Base-by-base conservation (phyloP, 768 basidiomycete species). In the Strobilomyces echinocephalus region DNA sequence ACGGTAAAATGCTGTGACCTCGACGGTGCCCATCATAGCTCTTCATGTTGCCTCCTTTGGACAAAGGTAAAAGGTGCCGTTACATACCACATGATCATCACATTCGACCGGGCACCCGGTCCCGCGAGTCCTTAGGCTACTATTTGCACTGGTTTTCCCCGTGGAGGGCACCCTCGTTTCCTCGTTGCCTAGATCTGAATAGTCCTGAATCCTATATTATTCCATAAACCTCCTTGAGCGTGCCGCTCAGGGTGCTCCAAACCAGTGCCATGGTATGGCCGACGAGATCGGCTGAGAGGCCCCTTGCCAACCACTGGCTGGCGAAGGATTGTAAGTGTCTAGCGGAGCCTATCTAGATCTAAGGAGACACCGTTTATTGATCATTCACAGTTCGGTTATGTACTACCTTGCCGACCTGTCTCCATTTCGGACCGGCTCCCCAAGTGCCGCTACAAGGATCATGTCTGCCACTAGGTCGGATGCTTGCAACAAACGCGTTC, bases 251-350 rank as follows among this genome's bases (percentile, higher is more conserved):
- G 31, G 28, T 44, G 0, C 26, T 33, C 38, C 34, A 10, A 26
- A 21, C 40, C 41, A 5, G 26, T 33, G 15, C 30, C 39, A 38
- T n/a, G 16, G 46, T 26, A 21, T 43, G 8, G 7, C 61, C 51
- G 63, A 56, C 18, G 21, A 4, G 20, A 1, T 39, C 64, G 50
- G 57, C 41, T 54, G 49, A 38, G 30, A 33, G 24, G 16, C 10
- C 1, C 5, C 35, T 8, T 53, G 36, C 48, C 63, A 59, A 53
- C 38, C 53, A 30, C 24, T 26, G 36, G 1, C 24, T n/a, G 35
- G 15, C 38, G 5, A 18, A 8, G 4, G 24, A 18, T 20, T 16
- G 35, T 36, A 20, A 28, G 28, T 47, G 9, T 38, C 43, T 8
- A 36, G 56, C 34, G 38, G 44, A 53, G 42, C 43, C n/a, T 24